Evolutionary conservation across 495 filamentous ascomycete species (phyloP).

Genomic region (Delitschia confertaspora): DNA sequence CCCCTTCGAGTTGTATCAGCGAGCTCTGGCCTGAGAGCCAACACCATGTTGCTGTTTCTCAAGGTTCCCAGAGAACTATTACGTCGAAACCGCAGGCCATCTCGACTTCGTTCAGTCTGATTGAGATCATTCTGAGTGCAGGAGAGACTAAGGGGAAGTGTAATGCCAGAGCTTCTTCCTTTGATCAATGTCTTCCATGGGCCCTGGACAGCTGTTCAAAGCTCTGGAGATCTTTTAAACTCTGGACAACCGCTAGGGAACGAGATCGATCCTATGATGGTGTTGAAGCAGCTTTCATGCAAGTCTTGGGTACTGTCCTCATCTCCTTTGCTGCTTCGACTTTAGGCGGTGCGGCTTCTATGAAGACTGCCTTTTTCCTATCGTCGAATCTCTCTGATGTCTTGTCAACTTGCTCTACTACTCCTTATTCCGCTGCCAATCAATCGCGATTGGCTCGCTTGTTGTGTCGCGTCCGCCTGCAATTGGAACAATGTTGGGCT

Average conservation of each 20-base stretch:
- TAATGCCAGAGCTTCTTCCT: background rate
- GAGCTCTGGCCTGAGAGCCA: conserved; percentile 30
- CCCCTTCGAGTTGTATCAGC: conserved; percentile 24
- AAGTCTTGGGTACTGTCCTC: conserved; percentile 5
- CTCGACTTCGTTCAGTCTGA: conserved; percentile 19
- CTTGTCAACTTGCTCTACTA: conserved; percentile 5
- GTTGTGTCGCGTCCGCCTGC: conserved; percentile 6
- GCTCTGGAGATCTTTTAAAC: conserved; percentile 14
- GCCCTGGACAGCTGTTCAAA: conserved; percentile 10
- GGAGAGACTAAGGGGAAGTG: background rate
- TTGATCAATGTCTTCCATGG: conserved; percentile 9
- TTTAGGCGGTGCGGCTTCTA: background rate
- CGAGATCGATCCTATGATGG: background rate
- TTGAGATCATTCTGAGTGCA: conserved; percentile 4
- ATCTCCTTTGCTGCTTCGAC: background rate
- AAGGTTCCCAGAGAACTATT: conserved; percentile 27
- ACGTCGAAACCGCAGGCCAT: conserved; percentile 22
- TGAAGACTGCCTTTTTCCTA: conserved; percentile 4
- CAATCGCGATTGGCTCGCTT: conserved; percentile 14
- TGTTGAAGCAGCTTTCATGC: conserved; percentile 10
- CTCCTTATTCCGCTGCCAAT: conserved; percentile 3
- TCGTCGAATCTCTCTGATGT: conserved; percentile 14
- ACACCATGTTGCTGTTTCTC: conserved; percentile 27
- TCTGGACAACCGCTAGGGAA: conserved; percentile 1
- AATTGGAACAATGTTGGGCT: conserved; percentile 5